Base-by-base conservation (phyloP, 345 rosid genomes). In the Populus ilicifolia region DNA sequence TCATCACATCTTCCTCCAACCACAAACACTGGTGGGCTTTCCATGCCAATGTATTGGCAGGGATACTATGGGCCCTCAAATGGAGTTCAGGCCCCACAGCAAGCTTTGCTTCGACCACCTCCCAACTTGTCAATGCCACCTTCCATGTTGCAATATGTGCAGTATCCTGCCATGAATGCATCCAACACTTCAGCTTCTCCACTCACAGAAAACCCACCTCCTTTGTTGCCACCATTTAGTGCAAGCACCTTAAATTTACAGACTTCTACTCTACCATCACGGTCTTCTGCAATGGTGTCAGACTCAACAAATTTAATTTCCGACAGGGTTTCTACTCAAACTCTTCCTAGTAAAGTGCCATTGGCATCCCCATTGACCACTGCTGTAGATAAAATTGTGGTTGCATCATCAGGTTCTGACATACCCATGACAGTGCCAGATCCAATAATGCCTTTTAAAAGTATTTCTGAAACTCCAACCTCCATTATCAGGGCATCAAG, bases 11-110 rank as follows among this genome's bases (percentile, higher is more conserved):
- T 38, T 12, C 73, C 75, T 67, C 79, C 86, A 66, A 72, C 73
- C 25, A 61, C 83, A 41, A 83, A 76, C 52, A 80, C 70, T 38
- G 25, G 48, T 72, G 85, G 86, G 69, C 82, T 81, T 39, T 79
- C 88, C 43, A 83, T 83, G 86, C 86, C 88, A 23, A 83, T 81
- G 86, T 86, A 86, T 54, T 83, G 89, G 89, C 87, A 82, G 74
- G 85, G 89, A n/a, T 86, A 75, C 71, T 82, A 86, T 75, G 87
- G 81, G 5, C 66, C 87, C 6, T 27, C 84, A 12, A 80, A 77
- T 75, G 86, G 84, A 65, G 74, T 81, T 39, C 85, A 79, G 52
- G 36, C 65, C 10, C 86, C 80, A 54, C 89, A 84, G 77, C 89
- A 83, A 72, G 43, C 82, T 75, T 79, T 84, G 79, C 84, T 86